Conservation (phyloP, 345 rosid species). For the Clausena lansium region DNA sequence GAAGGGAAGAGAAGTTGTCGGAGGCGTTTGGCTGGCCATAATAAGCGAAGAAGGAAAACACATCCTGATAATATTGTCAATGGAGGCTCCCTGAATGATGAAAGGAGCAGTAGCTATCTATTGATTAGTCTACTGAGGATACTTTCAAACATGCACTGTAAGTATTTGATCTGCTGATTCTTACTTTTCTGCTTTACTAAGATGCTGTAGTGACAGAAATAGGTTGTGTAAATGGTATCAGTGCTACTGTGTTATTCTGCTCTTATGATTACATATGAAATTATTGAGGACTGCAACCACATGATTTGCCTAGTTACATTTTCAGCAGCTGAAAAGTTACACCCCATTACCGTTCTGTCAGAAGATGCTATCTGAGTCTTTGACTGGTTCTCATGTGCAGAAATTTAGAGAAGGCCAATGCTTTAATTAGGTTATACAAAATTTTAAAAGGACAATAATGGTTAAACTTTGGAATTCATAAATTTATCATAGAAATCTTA, state of each 20-base stretch:
- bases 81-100: slow-evolving; percentile 40
- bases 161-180: slow-evolving; percentile 21
- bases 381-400: neutral
- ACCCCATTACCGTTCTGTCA: neutral
- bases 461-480: neutral
- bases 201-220: neutral
- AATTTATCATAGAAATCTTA: neutral
- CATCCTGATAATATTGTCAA: slow-evolving; percentile 42
- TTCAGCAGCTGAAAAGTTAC: neutral
- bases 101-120: slow-evolving; percentile 46
- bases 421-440: neutral
- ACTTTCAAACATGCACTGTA: slow-evolving; percentile 64
- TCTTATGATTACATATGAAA: neutral
- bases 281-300: neutral
- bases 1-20: slow-evolving; percentile 83
- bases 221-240: slow-evolving; percentile 1
- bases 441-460: neutral
- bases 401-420: neutral
- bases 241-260: neutral
- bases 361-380: neutral
- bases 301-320: neutral
- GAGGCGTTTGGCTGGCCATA: slow-evolving; percentile 78
- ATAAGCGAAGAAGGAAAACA: slow-evolving; percentile 67
- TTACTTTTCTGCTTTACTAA: slow-evolving; percentile 12
- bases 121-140: slow-evolving; percentile 55